phyloP scores from a whole-genome alignment of 2,329 filamentous ascomycete genomes.

The Epichloe elymi region DNA sequence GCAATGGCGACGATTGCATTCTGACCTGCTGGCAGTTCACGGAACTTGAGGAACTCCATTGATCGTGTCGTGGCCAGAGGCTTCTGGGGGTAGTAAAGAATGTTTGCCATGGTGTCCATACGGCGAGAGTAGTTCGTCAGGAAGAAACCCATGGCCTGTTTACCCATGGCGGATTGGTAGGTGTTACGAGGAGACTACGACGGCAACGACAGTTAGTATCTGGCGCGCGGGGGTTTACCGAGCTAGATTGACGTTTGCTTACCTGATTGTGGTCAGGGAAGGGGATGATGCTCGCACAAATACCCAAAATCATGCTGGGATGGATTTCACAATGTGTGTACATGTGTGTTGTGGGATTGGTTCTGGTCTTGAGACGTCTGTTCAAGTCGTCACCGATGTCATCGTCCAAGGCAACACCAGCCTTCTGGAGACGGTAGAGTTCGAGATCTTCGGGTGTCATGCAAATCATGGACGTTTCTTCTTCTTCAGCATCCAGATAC shows the following conservation, averaged over 20 bases:
- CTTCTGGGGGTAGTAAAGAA: slow-evolving; percentile 97
- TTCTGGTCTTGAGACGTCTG: slow-evolving; percentile 73
- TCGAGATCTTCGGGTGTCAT: slow-evolving; percentile 97
- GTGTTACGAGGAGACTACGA: slow-evolving; percentile 87
- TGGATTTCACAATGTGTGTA: slow-evolving; percentile 99
- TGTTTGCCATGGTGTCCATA: slow-evolving; percentile 99
- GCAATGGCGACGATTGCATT: slow-evolving; percentile 97
- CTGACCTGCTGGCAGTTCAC: slow-evolving; percentile 90
- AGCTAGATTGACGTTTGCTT: slow-evolving; percentile 16
- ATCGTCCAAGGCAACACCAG: slow-evolving; percentile 49
- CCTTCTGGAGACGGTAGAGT: slow-evolving; percentile 55
- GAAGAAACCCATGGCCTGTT: slow-evolving; percentile 99
- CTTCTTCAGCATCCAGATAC: slow-evolving; percentile 94
- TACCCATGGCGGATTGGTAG: slow-evolving; percentile 99
- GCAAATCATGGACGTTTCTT: slow-evolving; percentile 97
- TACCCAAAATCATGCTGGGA: slow-evolving; percentile 95
- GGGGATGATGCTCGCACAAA: slow-evolving; percentile 97
- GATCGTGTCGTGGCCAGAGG: slow-evolving; percentile 89
- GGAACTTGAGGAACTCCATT: slow-evolving; percentile 98
- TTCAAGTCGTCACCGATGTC: slow-evolving; percentile 57
- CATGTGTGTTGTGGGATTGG: slow-evolving; percentile 76
- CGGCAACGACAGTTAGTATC: slow-evolving; percentile 18
- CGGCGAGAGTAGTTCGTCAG: slow-evolving; percentile 92
- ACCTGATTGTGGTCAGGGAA: slow-evolving; percentile 97
- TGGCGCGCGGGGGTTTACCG: not conserved